These are phyloP conservation scores for Chenopodium formosanum DNA, from an alignment of 148 eudicot genomes.

Conservation along the genomic window DNA sequence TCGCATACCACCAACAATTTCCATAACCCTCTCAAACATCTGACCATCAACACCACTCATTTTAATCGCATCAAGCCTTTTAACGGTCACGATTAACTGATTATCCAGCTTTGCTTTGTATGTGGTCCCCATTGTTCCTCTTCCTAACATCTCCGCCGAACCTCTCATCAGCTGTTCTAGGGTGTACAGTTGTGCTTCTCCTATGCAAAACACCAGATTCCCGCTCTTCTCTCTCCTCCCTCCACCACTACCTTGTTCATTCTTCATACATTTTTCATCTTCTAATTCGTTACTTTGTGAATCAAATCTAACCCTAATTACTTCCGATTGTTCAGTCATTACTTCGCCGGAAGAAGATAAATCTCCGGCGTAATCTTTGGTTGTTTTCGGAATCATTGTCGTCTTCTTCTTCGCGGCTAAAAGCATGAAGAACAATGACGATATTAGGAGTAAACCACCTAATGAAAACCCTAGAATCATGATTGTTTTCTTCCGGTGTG, in stretches of 20 bases:
- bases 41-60: constrained; percentile 46
- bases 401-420: constrained; percentile 26
- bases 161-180: constrained; percentile 82
- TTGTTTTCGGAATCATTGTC: constrained; percentile 3
- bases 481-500: constrained; percentile 28
- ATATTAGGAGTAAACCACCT: constrained; percentile 36
- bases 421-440: constrained; percentile 42
- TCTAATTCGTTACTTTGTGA: constrained; percentile 20
- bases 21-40: constrained; percentile 65
- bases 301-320: constrained; percentile 24
- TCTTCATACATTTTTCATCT: constrained; percentile 11
- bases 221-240: constrained; percentile 39
- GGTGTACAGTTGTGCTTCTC: constrained; percentile 45
- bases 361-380: too few relatives aligned
- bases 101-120: constrained; percentile 76
- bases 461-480: constrained; percentile 44
- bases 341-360: too few relatives aligned
- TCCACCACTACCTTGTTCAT: constrained; percentile 14
- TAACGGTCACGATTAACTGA: constrained; percentile 61
- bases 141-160: constrained; percentile 84
- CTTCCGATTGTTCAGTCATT: constrained; percentile 5
- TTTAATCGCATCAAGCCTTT: constrained; percentile 69
- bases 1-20: constrained; percentile 54
- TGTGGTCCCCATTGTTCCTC: constrained; percentile 79
- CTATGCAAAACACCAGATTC: constrained; percentile 53